Evolutionary conservation across 257 asterid species (phyloP).

Genomic region (Voacanga thouarsii): DNA sequence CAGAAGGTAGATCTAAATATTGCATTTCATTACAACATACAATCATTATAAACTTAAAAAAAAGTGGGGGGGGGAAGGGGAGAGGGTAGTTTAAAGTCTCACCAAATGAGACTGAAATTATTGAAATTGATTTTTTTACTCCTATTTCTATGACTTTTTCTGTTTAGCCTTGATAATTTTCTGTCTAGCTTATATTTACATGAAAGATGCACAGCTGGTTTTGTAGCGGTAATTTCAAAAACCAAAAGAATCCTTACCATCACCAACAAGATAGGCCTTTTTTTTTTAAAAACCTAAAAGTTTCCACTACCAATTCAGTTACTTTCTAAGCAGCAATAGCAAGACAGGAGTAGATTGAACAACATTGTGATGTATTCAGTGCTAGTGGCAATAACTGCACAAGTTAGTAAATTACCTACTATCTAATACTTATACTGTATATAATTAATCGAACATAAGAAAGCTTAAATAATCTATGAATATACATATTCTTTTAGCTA

Average conservation of each 20-base stretch:
- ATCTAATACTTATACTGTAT: background rate
- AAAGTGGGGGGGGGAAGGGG: no score
- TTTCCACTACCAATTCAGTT: constrained; percentile 2
- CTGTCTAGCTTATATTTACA: background rate
- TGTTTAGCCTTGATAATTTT: no score
- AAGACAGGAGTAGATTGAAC: background rate
- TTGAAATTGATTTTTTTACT: no score
- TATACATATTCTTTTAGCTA: no score
- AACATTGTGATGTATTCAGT: background rate
- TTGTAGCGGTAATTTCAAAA: constrained; percentile 10
- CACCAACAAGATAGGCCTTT: constrained; percentile 81
- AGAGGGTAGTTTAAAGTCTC: no score
- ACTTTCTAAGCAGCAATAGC: constrained; percentile 9
- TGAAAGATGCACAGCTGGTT: constrained; percentile 10
- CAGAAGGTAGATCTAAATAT: no score
- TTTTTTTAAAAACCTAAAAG: constrained; percentile 81
- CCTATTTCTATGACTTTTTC: no score
- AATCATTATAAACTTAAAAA: no score
- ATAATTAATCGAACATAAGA: background rate
- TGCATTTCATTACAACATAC: no score
- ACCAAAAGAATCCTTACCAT: constrained; percentile 47
- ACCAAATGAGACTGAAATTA: no score
- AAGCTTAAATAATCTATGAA: no score
- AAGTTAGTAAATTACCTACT: background rate
- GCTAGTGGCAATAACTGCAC: background rate